A percentile compares a stretch with the other conserved stretches of the same genome.
These are phyloP conservation scores for Fusarium cyanostomum DNA, from an alignment of 2,329 filamentous ascomycete genomes.

Conservation along the genomic window DNA sequence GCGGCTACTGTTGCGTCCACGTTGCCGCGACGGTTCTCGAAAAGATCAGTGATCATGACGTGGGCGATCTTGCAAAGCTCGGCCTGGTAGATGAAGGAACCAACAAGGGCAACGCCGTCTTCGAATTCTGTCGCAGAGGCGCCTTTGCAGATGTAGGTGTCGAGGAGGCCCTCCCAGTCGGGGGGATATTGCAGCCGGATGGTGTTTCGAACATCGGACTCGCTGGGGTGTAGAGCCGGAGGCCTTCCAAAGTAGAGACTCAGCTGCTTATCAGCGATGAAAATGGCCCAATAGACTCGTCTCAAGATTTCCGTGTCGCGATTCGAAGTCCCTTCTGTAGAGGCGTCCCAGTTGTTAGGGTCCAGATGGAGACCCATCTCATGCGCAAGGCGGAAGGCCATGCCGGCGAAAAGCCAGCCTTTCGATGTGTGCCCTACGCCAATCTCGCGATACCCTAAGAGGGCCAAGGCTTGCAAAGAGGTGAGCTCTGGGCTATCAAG, in stretches of 20 bases:
- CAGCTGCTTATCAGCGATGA: slow-evolving; percentile 60
- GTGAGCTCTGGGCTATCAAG: slow-evolving; percentile 59
- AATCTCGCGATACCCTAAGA: slow-evolving; percentile 59
- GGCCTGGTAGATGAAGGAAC: slow-evolving; percentile 57
- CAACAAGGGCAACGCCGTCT: slow-evolving; percentile 55
- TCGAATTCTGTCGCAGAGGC: slow-evolving; percentile 58
- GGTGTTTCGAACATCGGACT: slow-evolving; percentile 60
- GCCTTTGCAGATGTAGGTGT: slow-evolving; percentile 57
- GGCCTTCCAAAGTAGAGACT: slow-evolving; percentile 62
- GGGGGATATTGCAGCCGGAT: slow-evolving; percentile 59
- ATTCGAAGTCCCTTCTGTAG: slow-evolving; percentile 45
- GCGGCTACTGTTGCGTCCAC: slow-evolving; percentile 54
- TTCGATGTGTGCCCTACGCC: slow-evolving; percentile 59
- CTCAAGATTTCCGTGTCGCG: slow-evolving; percentile 58
- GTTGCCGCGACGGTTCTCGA: slow-evolving; percentile 57
- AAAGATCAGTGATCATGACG: slow-evolving; percentile 60
- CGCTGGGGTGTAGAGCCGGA: slow-evolving; percentile 58
- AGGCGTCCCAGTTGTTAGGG: slow-evolving; percentile 58
- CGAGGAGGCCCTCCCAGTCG: slow-evolving; percentile 58
- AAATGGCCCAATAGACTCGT: slow-evolving; percentile 61
- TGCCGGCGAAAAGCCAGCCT: slow-evolving; percentile 62
- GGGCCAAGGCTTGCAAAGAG: slow-evolving; percentile 55
- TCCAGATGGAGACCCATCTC: slow-evolving; percentile 64
- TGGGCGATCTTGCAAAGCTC: slow-evolving; percentile 61
- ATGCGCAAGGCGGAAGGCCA: slow-evolving; percentile 61